phyloP scores from a whole-genome alignment of 805 yeast species.

The Candida glaebosa region DNA sequence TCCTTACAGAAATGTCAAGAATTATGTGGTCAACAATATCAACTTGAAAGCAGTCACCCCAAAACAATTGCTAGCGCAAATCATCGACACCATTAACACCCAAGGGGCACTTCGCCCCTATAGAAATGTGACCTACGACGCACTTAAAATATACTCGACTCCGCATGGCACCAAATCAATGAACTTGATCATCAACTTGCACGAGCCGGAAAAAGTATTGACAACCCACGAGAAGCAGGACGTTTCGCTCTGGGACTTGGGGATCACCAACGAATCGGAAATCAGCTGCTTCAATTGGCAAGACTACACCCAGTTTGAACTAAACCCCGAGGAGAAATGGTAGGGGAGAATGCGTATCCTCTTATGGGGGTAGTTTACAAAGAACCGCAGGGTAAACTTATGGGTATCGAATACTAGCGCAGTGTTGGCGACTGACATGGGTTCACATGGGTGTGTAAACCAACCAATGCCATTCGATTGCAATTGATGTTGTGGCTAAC shows the following conservation, averaged over 20 bases:
- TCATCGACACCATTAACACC: constrained; percentile 44
- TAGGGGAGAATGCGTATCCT: too few relatives aligned
- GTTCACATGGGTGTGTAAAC: too few relatives aligned
- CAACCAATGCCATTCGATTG: too few relatives aligned
- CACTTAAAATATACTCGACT: constrained; percentile 84
- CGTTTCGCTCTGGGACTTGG: constrained; percentile 32
- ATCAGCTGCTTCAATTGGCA: constrained; percentile 70
- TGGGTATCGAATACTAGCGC: too few relatives aligned
- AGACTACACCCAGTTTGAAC: constrained; percentile 66
- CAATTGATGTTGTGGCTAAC: too few relatives aligned
- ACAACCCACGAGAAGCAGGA: constrained; percentile 15
- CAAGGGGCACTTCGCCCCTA: constrained; percentile 78
- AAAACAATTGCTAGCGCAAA: constrained; percentile 52
- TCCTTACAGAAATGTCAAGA: constrained; percentile 84
- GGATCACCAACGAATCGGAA: constrained; percentile 84
- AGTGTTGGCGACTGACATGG: too few relatives aligned
- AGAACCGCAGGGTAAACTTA: too few relatives aligned
- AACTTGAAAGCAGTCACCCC: constrained; percentile 72
- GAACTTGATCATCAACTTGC: constrained; percentile 87
- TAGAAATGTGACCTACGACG: constrained; percentile 68
- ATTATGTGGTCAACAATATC: constrained; percentile 62
- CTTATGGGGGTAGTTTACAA: too few relatives aligned
- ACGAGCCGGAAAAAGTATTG: constrained; percentile 68
- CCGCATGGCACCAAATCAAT: constrained; percentile 95
- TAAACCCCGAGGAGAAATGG: constrained; percentile 92